These are phyloP conservation scores for Chamaenerion angustifolium DNA, from an alignment of 345 rosid species.

Conservation along the genomic window DNA sequence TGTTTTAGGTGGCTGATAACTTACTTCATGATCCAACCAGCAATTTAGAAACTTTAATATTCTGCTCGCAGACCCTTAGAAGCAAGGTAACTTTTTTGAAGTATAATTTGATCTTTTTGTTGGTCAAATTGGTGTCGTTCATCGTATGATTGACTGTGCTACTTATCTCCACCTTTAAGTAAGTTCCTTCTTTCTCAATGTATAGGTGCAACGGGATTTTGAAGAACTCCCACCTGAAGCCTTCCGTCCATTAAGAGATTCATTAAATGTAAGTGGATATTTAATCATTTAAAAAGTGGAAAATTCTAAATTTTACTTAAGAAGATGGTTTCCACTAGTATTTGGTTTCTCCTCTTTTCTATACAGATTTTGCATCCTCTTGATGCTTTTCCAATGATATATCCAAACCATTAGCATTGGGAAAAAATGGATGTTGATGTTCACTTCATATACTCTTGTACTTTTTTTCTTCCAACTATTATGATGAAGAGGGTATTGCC, in stretches of 20 bases:
- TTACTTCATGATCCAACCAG: conserved; percentile 93
- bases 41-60: conserved; percentile 91
- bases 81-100: conserved; percentile 64
- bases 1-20: conserved; percentile 83
- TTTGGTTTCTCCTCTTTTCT: too few species aligned
- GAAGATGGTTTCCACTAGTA: too few species aligned
- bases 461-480: too few species aligned
- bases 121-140: neutral
- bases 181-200: conserved; percentile 9
- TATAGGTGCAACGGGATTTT: conserved; percentile 90
- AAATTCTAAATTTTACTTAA: too few species aligned
- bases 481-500: too few species aligned
- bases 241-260: conserved; percentile 61
- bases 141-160: neutral
- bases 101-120: neutral
- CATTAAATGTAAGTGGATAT: conserved; percentile 55
- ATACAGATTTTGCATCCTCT: too few species aligned
- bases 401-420: too few species aligned
- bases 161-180: conserved; percentile 1
- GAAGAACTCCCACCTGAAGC: conserved; percentile 97
- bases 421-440: too few species aligned
- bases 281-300: conserved; percentile 1
- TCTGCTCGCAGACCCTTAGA: conserved; percentile 99
- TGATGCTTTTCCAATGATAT: too few species aligned
- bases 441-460: too few species aligned